A percentile compares a stretch with the other conserved stretches of the same genome.
These are phyloP conservation scores for Xylariomycetidae sp. DNA, from an alignment of 2,329 filamentous ascomycete genomes.

Conservation along the genomic window DNA sequence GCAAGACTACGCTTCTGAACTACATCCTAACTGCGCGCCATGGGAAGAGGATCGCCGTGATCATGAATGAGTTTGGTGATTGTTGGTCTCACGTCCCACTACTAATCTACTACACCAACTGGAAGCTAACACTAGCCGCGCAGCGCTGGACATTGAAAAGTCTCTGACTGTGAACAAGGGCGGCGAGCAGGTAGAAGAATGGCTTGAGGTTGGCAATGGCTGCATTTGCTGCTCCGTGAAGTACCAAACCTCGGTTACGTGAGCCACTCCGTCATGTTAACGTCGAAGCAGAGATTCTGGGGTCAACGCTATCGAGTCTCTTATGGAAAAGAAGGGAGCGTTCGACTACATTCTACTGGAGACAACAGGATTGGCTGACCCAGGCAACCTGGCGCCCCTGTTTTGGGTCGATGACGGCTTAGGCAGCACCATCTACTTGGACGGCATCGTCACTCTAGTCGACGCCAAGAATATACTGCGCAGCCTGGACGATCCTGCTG, in stretches of 20 bases:
- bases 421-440: slow-evolving; percentile 90
- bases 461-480: slow-evolving; percentile 89
- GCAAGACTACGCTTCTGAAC: slow-evolving; percentile 92
- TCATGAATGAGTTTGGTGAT: slow-evolving; percentile 88
- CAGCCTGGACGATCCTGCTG: slow-evolving; percentile 67
- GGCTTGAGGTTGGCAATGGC: slow-evolving; percentile 92
- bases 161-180: slow-evolving; percentile 85
- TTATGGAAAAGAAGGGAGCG: slow-evolving; percentile 88
- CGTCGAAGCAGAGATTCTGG: slow-evolving; percentile 66
- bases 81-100: slow-evolving; percentile 41
- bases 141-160: slow-evolving; percentile 91
- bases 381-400: slow-evolving; percentile 87
- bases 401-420: slow-evolving; percentile 98
- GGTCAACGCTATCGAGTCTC: slow-evolving; percentile 87
- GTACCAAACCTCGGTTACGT: slow-evolving; percentile 34
- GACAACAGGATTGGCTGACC: slow-evolving; percentile 91
- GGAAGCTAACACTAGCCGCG: slow-evolving; percentile 2
- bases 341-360: slow-evolving; percentile 98
- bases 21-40: slow-evolving; percentile 93
- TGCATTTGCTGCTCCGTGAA: slow-evolving; percentile 98
- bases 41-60: slow-evolving; percentile 96
- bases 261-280: neutral
- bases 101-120: too few species aligned
- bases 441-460: slow-evolving; percentile 92
- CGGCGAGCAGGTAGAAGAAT: slow-evolving; percentile 80